Percentiles rank a stretch among this genome's conserved stretches.
These are phyloP conservation scores for Thuidium tamariscinum DNA, from an alignment of 225 moss, liverwort and hornwort species.

Conservation along the genomic window DNA sequence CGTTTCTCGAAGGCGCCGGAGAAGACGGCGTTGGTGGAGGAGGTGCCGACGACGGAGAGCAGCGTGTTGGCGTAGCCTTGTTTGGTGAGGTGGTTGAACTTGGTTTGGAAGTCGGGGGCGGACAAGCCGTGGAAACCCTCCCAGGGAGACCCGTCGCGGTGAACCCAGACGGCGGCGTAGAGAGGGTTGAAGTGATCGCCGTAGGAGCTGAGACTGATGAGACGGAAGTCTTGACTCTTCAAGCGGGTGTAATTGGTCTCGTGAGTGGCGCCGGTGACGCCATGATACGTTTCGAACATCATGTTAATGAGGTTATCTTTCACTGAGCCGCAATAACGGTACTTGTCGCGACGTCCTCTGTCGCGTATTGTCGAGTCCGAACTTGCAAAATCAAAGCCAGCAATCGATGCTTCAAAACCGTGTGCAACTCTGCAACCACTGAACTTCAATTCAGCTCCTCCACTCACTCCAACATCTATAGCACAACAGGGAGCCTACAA, in stretches of 20 bases:
- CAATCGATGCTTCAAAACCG: background rate
- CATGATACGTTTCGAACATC: background rate
- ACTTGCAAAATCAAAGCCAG: background rate
- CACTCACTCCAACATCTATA: background rate
- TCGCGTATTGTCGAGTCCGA: background rate
- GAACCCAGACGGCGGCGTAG: background rate
- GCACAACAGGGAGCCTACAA: background rate
- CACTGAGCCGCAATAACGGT: too few relatives aligned
- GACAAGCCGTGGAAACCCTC: background rate
- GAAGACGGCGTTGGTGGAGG: background rate
- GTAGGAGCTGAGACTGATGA: background rate
- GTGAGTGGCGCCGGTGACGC: background rate
- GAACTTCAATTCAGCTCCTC: background rate
- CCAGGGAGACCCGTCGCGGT: background rate
- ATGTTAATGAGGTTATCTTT: background rate
- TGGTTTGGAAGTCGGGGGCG: background rate
- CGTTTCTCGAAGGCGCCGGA: background rate
- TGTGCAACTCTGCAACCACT: background rate
- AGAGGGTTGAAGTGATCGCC: background rate
- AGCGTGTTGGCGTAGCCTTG: background rate
- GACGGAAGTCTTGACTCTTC: background rate
- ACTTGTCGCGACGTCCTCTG: background rate
- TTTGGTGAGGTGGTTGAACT: background rate
- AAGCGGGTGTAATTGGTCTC: background rate
- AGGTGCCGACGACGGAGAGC: background rate